Evolutionary conservation across 2,329 filamentous ascomycete genomes (phyloP).

Genomic region (Talaromyces sp.): DNA sequence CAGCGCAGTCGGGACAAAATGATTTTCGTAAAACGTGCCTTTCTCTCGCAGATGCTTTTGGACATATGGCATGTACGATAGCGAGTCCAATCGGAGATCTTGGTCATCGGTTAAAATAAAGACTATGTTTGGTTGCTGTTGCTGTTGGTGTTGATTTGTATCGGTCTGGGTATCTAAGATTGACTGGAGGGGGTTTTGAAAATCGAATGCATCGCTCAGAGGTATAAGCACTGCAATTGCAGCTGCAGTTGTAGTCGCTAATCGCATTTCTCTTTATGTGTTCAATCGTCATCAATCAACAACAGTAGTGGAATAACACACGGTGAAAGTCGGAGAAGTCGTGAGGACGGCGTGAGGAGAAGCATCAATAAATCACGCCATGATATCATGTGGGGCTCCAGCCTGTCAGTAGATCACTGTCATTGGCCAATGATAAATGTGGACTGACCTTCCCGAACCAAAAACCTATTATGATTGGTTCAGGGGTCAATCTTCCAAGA

Average conservation of each 20-base stretch:
- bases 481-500: not conserved
- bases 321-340: not conserved
- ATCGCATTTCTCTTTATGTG: not conserved
- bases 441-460: not conserved
- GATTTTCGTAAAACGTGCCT: slow-evolving; percentile 56
- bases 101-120: slow-evolving; percentile 67
- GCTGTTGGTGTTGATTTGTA: slow-evolving; percentile 8
- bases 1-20: slow-evolving; percentile 62
- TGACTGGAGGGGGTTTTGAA: not conserved
- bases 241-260: not conserved
- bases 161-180: too few relatives aligned
- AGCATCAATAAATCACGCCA: not conserved
- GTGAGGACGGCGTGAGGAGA: not conserved
- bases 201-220: not conserved
- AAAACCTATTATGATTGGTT: not conserved
- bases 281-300: too few relatives aligned
- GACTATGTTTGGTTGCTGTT: slow-evolving; percentile 50
- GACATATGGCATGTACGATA: slow-evolving; percentile 56
- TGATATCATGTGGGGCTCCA: not conserved
- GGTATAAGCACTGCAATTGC: not conserved
- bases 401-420: not conserved
- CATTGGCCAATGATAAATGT: not conserved
- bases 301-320: not conserved
- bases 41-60: slow-evolving; percentile 52
- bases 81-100: slow-evolving; percentile 56